Evolutionary conservation across 495 filamentous ascomycete species (phyloP), one percentile per base, ranked within the genome.

Genomic region (Wilcoxina mikolae): DNA sequence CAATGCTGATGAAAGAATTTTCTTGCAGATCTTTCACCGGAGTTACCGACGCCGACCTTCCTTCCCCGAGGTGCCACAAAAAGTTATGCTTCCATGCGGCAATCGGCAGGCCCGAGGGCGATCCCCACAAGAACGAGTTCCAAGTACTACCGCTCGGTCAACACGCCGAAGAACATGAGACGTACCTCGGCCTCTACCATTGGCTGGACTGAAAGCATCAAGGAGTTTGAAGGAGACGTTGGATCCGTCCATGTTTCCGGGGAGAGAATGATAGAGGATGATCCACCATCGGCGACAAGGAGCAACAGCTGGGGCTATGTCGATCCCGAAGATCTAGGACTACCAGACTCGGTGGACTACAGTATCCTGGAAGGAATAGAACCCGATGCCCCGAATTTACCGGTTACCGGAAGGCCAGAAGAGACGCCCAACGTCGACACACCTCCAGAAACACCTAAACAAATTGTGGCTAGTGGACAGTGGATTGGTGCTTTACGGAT

Each of bases 131-230:
- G 43, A 11, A 46, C n/a, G 2, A 46, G 43, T 24, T 46, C 43
- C n/a, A 46, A 46, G 23, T 17, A 46, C 23, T 17, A 17, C 43
- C 43, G 43, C n/a, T 17, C 15, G n/a, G 22, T 24, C 43, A 46
- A 11, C n/a, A 46, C 11, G 46, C 46, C 46, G 22, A 49, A 9
- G 12, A 27, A 7, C 29, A 49, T 29, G 10, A 15, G 46, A 27
- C 46, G 46, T 25, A 20, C 23, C 27, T 49, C 46, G 10, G 24
- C n/a, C 7, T 27, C 24, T 23, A 49, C 22, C 3, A 49, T 49
- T 29, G 46, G 46, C 12, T 49, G 46, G 46, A 2, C 46, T 11
- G 46, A 29, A 23, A 49, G 46, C 46, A 49, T 49, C 22, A 20
- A 12, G 24, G 46, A 49, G 12, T 49, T 28, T 23, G 24, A 49